phyloP scores from a whole-genome alignment of 2,329 filamentous ascomycete species.

The Proliferodiscus dingleyae region DNA sequence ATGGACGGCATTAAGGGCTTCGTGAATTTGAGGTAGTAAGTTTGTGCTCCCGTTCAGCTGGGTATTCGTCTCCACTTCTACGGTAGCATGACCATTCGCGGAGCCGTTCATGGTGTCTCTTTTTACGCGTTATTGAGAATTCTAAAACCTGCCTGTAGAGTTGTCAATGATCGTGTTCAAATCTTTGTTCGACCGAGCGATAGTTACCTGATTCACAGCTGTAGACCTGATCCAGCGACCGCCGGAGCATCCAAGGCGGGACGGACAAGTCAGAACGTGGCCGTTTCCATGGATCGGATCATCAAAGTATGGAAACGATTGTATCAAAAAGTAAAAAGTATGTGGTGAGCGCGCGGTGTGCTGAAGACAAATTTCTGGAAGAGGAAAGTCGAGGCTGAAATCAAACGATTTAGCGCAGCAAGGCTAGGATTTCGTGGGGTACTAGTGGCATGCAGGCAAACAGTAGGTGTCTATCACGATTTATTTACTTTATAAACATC shows the following conservation, averaged over 20 bases:
- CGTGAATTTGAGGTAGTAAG: slow-evolving; percentile 65
- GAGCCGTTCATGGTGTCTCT: slow-evolving; percentile 24
- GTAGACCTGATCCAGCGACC: slow-evolving; percentile 13
- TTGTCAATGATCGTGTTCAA: slow-evolving; percentile 1
- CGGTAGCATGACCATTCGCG: slow-evolving; percentile 18
- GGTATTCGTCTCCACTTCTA: slow-evolving; percentile 3
- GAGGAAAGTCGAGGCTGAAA: neutral
- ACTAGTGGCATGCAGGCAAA: neutral
- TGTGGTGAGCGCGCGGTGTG: neutral
- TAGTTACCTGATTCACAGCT: slow-evolving; percentile 15
- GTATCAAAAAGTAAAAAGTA: neutral
- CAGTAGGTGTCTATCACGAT: too few relatives aligned
- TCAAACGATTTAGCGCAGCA: neutral
- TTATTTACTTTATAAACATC: too few relatives aligned
- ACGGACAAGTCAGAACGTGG: slow-evolving; percentile 1
- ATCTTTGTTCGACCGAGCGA: slow-evolving; percentile 10
- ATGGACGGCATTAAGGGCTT: slow-evolving; percentile 85
- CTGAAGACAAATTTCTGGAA: neutral
- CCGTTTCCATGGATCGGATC: neutral
- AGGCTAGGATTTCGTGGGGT: neutral
- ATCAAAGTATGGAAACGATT: neutral
- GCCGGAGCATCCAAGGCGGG: slow-evolving; percentile 7
- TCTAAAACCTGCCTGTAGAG: neutral
- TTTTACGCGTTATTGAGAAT: slow-evolving; percentile 1
- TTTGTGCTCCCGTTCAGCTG: slow-evolving; percentile 34